Evolutionary conservation across 108 stramenopile genomes (phyloP).

Genomic region (Stephanodiscus triporus): DNA sequence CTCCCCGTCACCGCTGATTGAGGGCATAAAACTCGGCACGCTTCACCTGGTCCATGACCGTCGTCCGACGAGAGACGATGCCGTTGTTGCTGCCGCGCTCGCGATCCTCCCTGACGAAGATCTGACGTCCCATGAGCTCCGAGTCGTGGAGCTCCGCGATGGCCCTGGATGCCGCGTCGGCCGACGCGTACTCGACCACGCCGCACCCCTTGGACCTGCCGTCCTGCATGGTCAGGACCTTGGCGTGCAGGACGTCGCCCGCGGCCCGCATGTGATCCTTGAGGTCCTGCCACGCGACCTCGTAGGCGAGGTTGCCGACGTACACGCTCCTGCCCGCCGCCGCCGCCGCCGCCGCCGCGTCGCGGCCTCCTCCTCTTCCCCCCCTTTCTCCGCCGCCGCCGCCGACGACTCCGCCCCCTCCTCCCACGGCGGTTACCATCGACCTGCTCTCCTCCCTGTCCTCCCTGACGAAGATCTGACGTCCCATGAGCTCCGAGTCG

Average conservation of each 20-base stretch:
- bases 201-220: constrained; percentile 91
- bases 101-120: constrained; percentile 91
- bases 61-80: constrained; percentile 55
- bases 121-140: constrained; percentile 78
- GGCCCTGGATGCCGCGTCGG: constrained; percentile 83
- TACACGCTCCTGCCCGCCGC: constrained; percentile 67
- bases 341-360: too few relatives aligned
- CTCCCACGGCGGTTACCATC: too few relatives aligned
- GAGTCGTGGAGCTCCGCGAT: constrained; percentile 83
- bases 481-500: constrained; percentile 74
- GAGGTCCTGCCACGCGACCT: constrained; percentile 89
- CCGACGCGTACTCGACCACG: constrained; percentile 85
- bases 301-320: constrained; percentile 88
- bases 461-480: constrained; percentile 88
- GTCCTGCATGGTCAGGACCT: constrained; percentile 47
- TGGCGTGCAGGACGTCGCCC: constrained; percentile 75
- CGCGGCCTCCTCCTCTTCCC: too few relatives aligned
- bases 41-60: constrained; percentile 36
- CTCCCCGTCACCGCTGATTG: too few relatives aligned
- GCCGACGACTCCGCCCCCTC: too few relatives aligned
- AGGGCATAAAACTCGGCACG: constrained; percentile 14
- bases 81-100: too few relatives aligned
- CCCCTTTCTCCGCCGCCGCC: too few relatives aligned
- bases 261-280: constrained; percentile 93
- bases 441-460: too few relatives aligned